These are phyloP conservation scores for Podaxis sp. DNA, from an alignment of 768 basidiomycete species.

Conservation along the genomic window DNA sequence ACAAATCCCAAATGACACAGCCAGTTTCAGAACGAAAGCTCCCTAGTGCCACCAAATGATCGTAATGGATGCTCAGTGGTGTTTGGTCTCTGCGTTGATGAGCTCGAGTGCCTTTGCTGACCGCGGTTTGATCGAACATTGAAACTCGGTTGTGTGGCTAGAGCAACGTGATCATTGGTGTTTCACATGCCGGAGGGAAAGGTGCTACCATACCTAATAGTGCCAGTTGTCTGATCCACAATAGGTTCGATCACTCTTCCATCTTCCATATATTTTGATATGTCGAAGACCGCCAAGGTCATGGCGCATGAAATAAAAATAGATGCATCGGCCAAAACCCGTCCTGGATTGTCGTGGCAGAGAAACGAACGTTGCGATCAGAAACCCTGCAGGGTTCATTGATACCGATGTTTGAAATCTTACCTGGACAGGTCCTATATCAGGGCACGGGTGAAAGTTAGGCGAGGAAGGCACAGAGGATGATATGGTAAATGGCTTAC, in stretches of 20 bases:
- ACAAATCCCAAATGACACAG: too few species aligned
- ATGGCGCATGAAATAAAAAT: slow-evolving; percentile 40
- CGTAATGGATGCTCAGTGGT: background rate
- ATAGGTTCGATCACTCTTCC: slow-evolving; percentile 32
- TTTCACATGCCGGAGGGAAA: background rate
- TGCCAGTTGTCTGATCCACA: slow-evolving; percentile 43
- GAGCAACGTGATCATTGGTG: background rate
- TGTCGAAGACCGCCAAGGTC: slow-evolving; percentile 42
- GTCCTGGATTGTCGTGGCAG: slow-evolving; percentile 24
- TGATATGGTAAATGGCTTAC: background rate
- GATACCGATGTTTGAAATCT: background rate
- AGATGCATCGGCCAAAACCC: slow-evolving; percentile 41
- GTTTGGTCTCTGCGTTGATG: slow-evolving; percentile 23
- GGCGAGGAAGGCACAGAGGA: background rate
- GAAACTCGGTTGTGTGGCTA: slow-evolving; percentile 43
- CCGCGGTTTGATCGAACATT: slow-evolving; percentile 40
- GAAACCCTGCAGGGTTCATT: slow-evolving; percentile 12
- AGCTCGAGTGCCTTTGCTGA: slow-evolving; percentile 39
- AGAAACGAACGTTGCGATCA: background rate
- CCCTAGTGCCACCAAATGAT: background rate
- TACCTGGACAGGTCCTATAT: slow-evolving; percentile 36
- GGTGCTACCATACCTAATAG: slow-evolving; percentile 37
- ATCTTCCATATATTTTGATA: slow-evolving; percentile 29
- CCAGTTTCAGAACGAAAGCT: background rate
- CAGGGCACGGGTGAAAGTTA: background rate